phyloP scores from a whole-genome alignment of 441 rosid species.

The Pelargonium australe region DNA sequence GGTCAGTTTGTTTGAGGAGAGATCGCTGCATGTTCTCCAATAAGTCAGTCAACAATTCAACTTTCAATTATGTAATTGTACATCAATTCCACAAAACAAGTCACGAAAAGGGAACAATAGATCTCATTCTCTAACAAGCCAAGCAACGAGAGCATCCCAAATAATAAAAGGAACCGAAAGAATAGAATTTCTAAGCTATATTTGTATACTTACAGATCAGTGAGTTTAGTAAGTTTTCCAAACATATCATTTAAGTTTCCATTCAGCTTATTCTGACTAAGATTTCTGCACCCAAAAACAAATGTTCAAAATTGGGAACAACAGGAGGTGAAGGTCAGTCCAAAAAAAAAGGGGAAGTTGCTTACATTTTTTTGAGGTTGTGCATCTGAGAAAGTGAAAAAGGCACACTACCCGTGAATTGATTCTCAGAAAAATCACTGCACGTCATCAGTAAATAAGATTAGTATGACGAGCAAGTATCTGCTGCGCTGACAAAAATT shows the following conservation, averaged over 20 bases:
- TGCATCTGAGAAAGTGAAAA: conserved; percentile 79
- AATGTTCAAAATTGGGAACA: conserved; percentile 5
- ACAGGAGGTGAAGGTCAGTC: conserved; percentile 9
- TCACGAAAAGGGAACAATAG: no score
- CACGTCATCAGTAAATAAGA: conserved; percentile 21
- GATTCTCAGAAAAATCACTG: conserved; percentile 80
- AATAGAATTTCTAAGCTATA: no score
- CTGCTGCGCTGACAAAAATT: not conserved
- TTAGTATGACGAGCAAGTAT: conserved; percentile 7
- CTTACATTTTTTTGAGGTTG: conserved; percentile 62
- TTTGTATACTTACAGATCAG: conserved; percentile 45
- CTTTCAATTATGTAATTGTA: not conserved
- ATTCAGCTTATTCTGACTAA: conserved; percentile 58
- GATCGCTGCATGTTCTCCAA: conserved; percentile 50
- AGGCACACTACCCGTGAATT: conserved; percentile 68
- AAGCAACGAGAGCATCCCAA: no score
- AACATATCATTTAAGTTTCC: conserved; percentile 85
- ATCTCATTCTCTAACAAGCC: no score
- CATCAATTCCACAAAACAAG: no score
- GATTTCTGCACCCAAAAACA: conserved; percentile 41
- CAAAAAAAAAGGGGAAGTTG: not conserved
- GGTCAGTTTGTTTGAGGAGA: conserved; percentile 60
- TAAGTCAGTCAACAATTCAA: conserved; percentile 18
- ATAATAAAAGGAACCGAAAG: no score
- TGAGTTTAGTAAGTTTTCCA: conserved; percentile 58